phyloP scores from a whole-genome alignment of 768 basidiomycete species.

The Hygrophorus russula region DNA sequence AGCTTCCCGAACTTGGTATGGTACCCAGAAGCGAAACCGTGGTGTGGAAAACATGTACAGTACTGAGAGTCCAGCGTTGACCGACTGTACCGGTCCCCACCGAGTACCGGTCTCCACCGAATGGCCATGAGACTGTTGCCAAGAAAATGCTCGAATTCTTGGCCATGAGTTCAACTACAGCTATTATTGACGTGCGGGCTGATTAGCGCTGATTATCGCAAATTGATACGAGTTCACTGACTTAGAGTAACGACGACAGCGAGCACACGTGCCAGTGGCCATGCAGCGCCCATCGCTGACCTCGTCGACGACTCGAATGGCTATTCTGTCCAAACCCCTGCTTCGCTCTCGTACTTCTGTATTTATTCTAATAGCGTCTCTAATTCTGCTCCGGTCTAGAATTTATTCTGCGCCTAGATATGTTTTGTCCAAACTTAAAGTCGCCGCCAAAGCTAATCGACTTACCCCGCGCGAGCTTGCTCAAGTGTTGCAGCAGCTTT shows the following conservation, averaged over 20 bases:
- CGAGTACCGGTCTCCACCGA: too few relatives aligned
- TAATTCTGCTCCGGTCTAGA: slow-evolving; percentile 42
- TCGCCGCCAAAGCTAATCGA: slow-evolving; percentile 16
- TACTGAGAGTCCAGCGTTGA: too few relatives aligned
- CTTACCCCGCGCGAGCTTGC: slow-evolving; percentile 30
- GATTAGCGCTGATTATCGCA: too few relatives aligned
- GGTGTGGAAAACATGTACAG: too few relatives aligned
- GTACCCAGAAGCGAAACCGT: too few relatives aligned
- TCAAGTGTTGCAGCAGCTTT: slow-evolving; percentile 48
- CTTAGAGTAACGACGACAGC: too few relatives aligned
- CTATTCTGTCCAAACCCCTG: not conserved
- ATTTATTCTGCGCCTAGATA: slow-evolving; percentile 24
- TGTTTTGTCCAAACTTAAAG: slow-evolving; percentile 17
- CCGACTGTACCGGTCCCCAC: too few relatives aligned
- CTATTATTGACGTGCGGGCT: too few relatives aligned
- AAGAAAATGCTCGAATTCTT: too few relatives aligned
- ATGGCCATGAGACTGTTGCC: too few relatives aligned
- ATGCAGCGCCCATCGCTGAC: not conserved
- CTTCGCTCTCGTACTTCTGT: slow-evolving; percentile 1
- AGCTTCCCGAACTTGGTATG: too few relatives aligned
- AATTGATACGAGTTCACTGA: not conserved
- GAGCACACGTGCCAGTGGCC: not conserved
- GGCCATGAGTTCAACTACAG: too few relatives aligned
- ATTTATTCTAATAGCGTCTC: slow-evolving; percentile 18
- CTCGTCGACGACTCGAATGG: not conserved